These are phyloP conservation scores for Aspergillus sp. DNA, from an alignment of 2,329 filamentous ascomycete genomes.

Conservation along the genomic window DNA sequence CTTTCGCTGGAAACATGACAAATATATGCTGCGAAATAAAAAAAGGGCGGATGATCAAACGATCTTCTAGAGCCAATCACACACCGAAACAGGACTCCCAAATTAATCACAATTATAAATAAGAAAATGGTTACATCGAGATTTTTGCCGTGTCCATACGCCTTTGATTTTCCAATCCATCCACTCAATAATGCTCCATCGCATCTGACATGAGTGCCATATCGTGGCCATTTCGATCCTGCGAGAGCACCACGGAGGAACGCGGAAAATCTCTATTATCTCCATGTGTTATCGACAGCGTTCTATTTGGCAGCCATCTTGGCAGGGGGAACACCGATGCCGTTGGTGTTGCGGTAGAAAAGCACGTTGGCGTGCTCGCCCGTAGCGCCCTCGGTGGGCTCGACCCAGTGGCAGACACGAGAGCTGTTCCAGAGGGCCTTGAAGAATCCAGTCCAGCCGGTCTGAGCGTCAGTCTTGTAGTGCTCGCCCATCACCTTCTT, in stretches of 20 bases:
- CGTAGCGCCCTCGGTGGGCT: conserved; percentile 76
- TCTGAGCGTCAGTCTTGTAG: conserved; percentile 79
- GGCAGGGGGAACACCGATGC: conserved; percentile 61
- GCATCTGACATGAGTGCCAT: conserved; percentile 1
- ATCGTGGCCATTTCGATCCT: conserved; percentile 18
- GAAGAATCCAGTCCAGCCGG: conserved; percentile 77
- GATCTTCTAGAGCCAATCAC: background rate
- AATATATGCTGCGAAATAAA: too few relatives aligned
- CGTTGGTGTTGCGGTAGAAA: conserved; percentile 95
- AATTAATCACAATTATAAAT: background rate
- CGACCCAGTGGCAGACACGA: conserved; percentile 94
- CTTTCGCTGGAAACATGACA: too few relatives aligned
- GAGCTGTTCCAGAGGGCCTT: conserved; percentile 74
- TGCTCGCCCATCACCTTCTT: conserved; percentile 91
- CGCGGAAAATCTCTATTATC: background rate
- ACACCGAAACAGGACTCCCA: background rate
- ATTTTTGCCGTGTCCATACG: background rate
- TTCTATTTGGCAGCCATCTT: conserved; percentile 33
- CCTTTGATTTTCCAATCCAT: conserved; percentile 2
- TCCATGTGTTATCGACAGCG: background rate
- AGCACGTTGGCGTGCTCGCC: conserved; percentile 79
- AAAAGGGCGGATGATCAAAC: background rate
- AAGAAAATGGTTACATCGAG: background rate
- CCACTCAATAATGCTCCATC: background rate
- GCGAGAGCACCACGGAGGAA: conserved; percentile 16